A percentile compares a stretch with the other conserved stretches of the same genome.
phyloP scores from a whole-genome alignment of 352 stramenopile species.

The Phytophthora idaei region DNA sequence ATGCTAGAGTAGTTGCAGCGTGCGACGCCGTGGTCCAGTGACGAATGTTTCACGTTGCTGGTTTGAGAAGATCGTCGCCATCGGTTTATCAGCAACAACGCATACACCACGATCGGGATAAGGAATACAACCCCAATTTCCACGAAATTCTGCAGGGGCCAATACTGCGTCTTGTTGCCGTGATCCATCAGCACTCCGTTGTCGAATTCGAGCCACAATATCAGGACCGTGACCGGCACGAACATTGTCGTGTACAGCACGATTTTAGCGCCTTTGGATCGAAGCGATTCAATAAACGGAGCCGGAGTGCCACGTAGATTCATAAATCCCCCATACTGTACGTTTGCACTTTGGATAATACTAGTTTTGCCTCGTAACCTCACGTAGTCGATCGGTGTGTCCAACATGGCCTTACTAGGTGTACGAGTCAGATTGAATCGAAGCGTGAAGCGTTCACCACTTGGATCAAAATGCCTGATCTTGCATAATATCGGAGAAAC shows the following conservation, averaged over 20 bases:
- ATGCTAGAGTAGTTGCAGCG: conserved; percentile 28
- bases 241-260: conserved; percentile 40
- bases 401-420: conserved; percentile 25
- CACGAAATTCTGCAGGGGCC: conserved; percentile 56
- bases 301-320: conserved; percentile 12
- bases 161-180: conserved; percentile 45
- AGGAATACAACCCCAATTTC: conserved; percentile 47
- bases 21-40: neutral
- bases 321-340: neutral
- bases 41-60: conserved; percentile 13
- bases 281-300: conserved; percentile 46
- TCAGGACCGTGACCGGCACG: conserved; percentile 21
- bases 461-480: conserved; percentile 37
- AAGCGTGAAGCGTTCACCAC: conserved; percentile 23
- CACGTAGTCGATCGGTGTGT: conserved; percentile 36
- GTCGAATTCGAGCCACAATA: conserved; percentile 46
- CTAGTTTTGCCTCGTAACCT: conserved; percentile 21
- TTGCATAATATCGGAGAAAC: conserved; percentile 41
- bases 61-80: conserved; percentile 1
- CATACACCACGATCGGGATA: conserved; percentile 34
- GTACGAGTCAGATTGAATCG: conserved; percentile 41
- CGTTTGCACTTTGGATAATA: neutral
- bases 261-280: conserved; percentile 30
- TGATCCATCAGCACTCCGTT: conserved; percentile 40
- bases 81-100: conserved; percentile 28